phyloP scores from a whole-genome alignment of 805 yeast species.

The Saturnispora saitoi region DNA sequence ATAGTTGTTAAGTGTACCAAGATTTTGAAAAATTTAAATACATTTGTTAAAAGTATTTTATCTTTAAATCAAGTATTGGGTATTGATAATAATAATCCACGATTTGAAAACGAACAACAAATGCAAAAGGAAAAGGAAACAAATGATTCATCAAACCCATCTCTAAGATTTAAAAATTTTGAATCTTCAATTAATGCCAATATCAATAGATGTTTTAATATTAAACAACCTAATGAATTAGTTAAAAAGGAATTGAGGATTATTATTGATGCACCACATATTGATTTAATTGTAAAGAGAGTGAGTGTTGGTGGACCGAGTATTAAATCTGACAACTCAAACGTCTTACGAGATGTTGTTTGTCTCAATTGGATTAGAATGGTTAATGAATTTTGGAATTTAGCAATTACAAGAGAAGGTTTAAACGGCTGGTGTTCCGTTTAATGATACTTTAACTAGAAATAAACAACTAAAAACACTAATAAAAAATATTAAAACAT shows the following conservation, averaged over 20 bases:
- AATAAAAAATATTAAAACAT: background rate
- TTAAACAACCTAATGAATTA: constrained; percentile 16
- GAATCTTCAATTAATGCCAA: constrained; percentile 16
- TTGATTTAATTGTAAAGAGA: constrained; percentile 7
- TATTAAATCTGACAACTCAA: background rate
- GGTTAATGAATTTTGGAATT: constrained; percentile 14
- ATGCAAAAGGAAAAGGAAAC: constrained; percentile 1
- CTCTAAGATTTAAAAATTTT: constrained; percentile 18
- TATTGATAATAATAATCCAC: background rate
- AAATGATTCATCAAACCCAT: constrained; percentile 3
- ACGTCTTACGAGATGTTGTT: constrained; percentile 5
- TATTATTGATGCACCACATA: constrained; percentile 7
- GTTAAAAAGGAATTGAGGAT: constrained; percentile 12
- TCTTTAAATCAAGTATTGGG: constrained; percentile 16
- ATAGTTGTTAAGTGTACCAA: constrained; percentile 23
- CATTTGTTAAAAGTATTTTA: constrained; percentile 19
- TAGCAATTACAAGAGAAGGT: constrained; percentile 18
- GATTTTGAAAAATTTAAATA: constrained; percentile 14
- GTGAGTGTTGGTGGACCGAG: constrained; percentile 14
- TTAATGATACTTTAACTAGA: background rate
- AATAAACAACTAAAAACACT: background rate
- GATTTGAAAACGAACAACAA: constrained; percentile 1
- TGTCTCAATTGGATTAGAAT: constrained; percentile 20
- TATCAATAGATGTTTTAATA: constrained; percentile 12
- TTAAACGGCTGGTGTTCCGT: constrained; percentile 22